Evolutionary conservation across 1,284 basidiomycete genomes (phyloP), one percentile per base, ranked within the genome.

Genomic region (Pseudozyma sp.): DNA sequence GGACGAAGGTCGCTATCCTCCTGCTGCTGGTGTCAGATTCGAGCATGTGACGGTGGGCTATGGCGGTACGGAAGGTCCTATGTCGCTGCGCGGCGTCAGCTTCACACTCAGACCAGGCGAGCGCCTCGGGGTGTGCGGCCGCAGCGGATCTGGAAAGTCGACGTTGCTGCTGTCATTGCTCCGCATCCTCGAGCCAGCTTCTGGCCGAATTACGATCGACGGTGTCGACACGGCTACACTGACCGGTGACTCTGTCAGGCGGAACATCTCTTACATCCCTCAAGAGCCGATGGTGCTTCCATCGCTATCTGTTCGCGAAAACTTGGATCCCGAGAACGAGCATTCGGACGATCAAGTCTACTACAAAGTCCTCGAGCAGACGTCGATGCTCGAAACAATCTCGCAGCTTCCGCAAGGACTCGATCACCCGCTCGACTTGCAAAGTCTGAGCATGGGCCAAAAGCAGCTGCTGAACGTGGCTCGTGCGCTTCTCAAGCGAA

Each of bases 181-280:
- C 56, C 74, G 81, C 57, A 77, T 81, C 43, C 63, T 80, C 51
- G 94, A 97, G 83, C 90, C 92, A 0, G 86, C 88, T 0, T 86
- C 87, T 40, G 95, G 94, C 5, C 88, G 88, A 0, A 94, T 98
- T 56, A 79, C 87, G 9, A 91, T 96, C 53, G 93, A 97, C 82
- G 91, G 89, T 3, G 33, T 46, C n/a, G 51, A 60, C 50, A 48
- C 16, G 3, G n/a, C 52, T 11, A 54, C 52, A 13, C 17, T 60
- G 33, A 47, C 49, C 24, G 43, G 64, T 16, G 24, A 53, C n/a
- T 47, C 46, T 19, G 31, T 68, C 5, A 46, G 66, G 3, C 51
- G 43, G 9, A 39, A 48, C 33, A 46, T 64, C 33, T 75, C 70
- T 34, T 62, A 77, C n/a, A 74, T 81, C 19, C 62, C 73, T 3